These are phyloP conservation scores for Paulownia fortunei DNA, from an alignment of 257 asterid genomes.

Conservation along the genomic window DNA sequence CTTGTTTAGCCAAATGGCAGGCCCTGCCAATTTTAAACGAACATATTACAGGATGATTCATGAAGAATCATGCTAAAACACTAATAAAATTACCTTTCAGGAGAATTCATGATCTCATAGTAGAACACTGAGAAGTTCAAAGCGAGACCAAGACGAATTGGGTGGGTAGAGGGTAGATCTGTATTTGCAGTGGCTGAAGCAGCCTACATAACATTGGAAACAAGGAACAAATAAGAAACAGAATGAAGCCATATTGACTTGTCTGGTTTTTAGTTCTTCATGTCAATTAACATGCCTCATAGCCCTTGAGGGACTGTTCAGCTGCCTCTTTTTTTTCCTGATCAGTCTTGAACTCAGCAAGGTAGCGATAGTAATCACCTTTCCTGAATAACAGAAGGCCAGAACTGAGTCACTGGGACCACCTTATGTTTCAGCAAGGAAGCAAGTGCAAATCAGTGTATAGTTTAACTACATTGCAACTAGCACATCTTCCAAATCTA, in stretches of 20 bases:
- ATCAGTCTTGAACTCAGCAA: slow-evolving; percentile 87
- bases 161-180: slow-evolving; percentile 83
- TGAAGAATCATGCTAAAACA: not conserved
- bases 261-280: not conserved
- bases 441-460: not conserved
- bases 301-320: slow-evolving; percentile 80
- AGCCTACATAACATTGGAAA: slow-evolving; percentile 51
- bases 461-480: not conserved
- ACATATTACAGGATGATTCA: not conserved
- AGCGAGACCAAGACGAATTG: slow-evolving; percentile 92
- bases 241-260: slow-evolving; percentile 12
- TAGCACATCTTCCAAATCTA: not conserved
- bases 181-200: slow-evolving; percentile 70
- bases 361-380: slow-evolving; percentile 87
- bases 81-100: slow-evolving; percentile 61
- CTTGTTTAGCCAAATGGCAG: slow-evolving; percentile 83
- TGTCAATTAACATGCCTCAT: slow-evolving; percentile 64
- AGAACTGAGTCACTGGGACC: slow-evolving; percentile 18
- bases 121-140: slow-evolving; percentile 89
- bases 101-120: slow-evolving; percentile 88
- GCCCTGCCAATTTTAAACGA: slow-evolving; percentile 57
- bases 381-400: slow-evolving; percentile 54
- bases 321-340: slow-evolving; percentile 82
- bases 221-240: slow-evolving; percentile 22
- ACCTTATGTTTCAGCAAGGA: slow-evolving; percentile 3